Conservation (phyloP, 495 filamentous ascomycete genomes). For the Sabuloglossum arenarium region DNA sequence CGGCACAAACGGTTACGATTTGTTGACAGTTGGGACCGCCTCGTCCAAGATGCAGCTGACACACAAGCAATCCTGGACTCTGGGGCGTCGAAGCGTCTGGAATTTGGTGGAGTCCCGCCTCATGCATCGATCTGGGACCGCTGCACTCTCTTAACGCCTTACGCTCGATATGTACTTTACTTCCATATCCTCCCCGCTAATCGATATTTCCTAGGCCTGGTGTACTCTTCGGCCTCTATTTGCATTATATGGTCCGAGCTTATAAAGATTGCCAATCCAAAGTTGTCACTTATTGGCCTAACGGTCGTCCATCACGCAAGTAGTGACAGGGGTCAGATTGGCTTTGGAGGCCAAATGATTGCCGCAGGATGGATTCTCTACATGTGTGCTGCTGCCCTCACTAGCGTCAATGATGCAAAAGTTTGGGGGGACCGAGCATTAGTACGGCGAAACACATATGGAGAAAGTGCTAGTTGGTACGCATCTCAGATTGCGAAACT, state of each 20-base stretch:
- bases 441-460: slow-evolving; percentile 74
- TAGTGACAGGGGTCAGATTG: slow-evolving; percentile 42
- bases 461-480: slow-evolving; percentile 88
- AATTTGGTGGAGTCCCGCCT: slow-evolving; percentile 40
- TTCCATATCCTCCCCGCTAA: slow-evolving; percentile 45
- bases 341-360: slow-evolving; percentile 65
- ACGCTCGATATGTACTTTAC: slow-evolving; percentile 62
- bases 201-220: slow-evolving; percentile 33
- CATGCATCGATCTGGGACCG: slow-evolving; percentile 30
- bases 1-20: slow-evolving; percentile 68
- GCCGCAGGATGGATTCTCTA: slow-evolving; percentile 80
- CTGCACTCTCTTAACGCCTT: slow-evolving; percentile 51
- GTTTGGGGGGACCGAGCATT: slow-evolving; percentile 89
- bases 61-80: slow-evolving; percentile 75
- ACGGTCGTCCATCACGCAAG: slow-evolving; percentile 64
- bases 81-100: slow-evolving; percentile 53
- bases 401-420: slow-evolving; percentile 69
- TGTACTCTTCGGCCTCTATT: slow-evolving; percentile 53
- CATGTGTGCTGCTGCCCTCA: slow-evolving; percentile 73
- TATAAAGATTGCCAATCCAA: slow-evolving; percentile 52
- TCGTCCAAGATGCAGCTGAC: slow-evolving; percentile 49
- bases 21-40: slow-evolving; percentile 61
- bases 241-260: slow-evolving; percentile 86
- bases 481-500: slow-evolving; percentile 72
- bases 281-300: slow-evolving; percentile 61